Evolutionary conservation across 2,329 filamentous ascomycete species (phyloP).

Genomic region (Cercospora zeae-maydis): DNA sequence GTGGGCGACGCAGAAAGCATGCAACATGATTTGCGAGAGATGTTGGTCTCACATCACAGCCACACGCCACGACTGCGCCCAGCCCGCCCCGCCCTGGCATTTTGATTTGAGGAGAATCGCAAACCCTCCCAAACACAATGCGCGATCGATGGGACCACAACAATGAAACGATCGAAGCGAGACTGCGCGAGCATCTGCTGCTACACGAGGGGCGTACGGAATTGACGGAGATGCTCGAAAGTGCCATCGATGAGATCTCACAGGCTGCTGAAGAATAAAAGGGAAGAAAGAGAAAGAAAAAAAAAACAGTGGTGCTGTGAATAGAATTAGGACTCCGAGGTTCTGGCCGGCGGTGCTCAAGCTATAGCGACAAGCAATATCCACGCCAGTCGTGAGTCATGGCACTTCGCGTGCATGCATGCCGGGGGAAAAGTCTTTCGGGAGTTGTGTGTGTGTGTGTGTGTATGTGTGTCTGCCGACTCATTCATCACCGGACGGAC

Average conservation of each 20-base stretch:
- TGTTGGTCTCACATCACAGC: conserved; percentile 17
- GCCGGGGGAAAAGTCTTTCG: not conserved
- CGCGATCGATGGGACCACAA: conserved; percentile 17
- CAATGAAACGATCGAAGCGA: conserved; percentile 15
- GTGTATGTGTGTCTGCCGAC: not conserved
- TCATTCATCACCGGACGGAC: not conserved
- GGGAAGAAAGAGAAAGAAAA: too few species aligned
- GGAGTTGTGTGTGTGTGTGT: too few species aligned
- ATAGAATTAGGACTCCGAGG: not conserved
- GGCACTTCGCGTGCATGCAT: not conserved
- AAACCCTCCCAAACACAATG: conserved; percentile 20
- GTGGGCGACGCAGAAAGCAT: not conserved
- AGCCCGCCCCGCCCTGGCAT: conserved; percentile 8
- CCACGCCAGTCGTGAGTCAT: not conserved
- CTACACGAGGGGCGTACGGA: conserved; percentile 8
- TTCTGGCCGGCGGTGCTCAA: not conserved
- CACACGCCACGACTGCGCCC: conserved; percentile 16
- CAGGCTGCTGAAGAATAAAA: not conserved
- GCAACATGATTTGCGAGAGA: conserved; percentile 6
- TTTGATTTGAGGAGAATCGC: conserved; percentile 14
- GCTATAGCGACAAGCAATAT: conserved; percentile 5
- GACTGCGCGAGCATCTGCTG: conserved; percentile 19
- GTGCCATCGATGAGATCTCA: not conserved
- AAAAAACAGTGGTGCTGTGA: too few species aligned
- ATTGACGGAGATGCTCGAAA: conserved; percentile 9